Base-by-base conservation (phyloP, 257 asterid species). In the Fraxinus americana region DNA sequence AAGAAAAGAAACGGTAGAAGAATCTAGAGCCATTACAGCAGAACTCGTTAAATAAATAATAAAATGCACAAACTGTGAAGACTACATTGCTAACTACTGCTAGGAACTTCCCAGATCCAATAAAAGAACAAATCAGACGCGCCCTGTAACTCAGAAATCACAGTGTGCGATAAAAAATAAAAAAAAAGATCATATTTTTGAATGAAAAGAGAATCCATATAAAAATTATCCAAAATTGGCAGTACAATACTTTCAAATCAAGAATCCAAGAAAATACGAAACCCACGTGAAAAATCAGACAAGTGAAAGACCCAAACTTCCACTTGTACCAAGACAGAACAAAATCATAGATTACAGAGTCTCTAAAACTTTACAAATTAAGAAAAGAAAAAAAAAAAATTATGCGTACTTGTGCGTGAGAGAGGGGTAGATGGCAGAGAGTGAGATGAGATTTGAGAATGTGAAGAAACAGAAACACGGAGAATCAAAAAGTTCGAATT, bases 71-170 rank as follows among this genome's bases (percentile, higher is more conserved):
- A 7, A 36, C 61, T 78, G 73, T 34, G 73, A 16, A 36, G 79
- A 79, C 74, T 61, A 72, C 78, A 68, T 71, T 67, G 38, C 27
- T 76, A 72, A 78, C 77, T 82, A 67, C 80, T 38, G 66, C 67
- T 17, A 19, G 17, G 25, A 52, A 67, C 74, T 81, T 50, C 84
- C 73, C 83, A 80, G 88, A 87, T 86, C 89, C 86, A 71, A 25
- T 21, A 73, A 76, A 48, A 70, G 21, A 10, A 13, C 72, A 75
- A 69, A 6, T 23, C 50, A 74, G 45, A 70, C 50, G 23, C 14
- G 69, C 68, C 78, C 81, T 80, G 48, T 50, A 57, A 77, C 50
- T 69, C 36, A 41, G 14, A 76, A 30, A 50, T 23, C 75, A 54
- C 34, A 82, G 74, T 48, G 78, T 29, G 72, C 73, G 69, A 77